Percentiles rank a stretch among this genome's conserved stretches.
Evolutionary conservation across 2,329 filamentous ascomycete species (phyloP).

Genomic region (Colletotrichum sojae): DNA sequence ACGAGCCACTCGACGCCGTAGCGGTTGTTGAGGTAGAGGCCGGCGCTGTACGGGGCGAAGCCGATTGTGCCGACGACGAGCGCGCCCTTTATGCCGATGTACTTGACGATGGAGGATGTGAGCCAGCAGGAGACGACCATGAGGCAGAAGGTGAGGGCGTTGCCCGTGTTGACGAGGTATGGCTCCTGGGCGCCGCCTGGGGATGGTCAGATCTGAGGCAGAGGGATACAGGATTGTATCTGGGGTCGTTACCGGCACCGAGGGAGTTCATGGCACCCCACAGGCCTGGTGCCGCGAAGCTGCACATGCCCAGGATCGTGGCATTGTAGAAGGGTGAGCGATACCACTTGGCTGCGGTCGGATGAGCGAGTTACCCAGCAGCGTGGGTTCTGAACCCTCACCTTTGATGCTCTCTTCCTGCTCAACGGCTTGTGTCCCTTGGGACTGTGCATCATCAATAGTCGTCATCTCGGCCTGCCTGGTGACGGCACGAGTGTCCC

Average conservation of each 20-base stretch:
- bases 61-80: slow-evolving; percentile 60
- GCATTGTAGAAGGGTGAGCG: slow-evolving; percentile 47
- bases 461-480: neutral
- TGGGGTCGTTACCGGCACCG: slow-evolving; percentile 42
- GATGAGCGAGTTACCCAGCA: neutral
- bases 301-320: slow-evolving; percentile 48
- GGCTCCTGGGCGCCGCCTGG: slow-evolving; percentile 75
- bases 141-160: slow-evolving; percentile 76
- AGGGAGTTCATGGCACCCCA: slow-evolving; percentile 48
- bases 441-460: neutral
- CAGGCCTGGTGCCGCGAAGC: slow-evolving; percentile 47
- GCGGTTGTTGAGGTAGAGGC: slow-evolving; percentile 60
- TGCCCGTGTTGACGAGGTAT: slow-evolving; percentile 78
- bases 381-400: neutral
- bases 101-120: slow-evolving; percentile 56
- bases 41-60: slow-evolving; percentile 59
- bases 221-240: neutral
- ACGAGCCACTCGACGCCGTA: slow-evolving; percentile 61
- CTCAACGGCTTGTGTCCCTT: neutral
- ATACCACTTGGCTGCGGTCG: slow-evolving; percentile 43
- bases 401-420: neutral
- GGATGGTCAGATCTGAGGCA: slow-evolving; percentile 46
- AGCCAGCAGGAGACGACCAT: slow-evolving; percentile 61
- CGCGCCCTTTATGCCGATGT: slow-evolving; percentile 52
- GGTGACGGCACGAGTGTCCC: too few relatives aligned